A percentile compares a stretch with the other conserved stretches of the same genome.
Conservation (phyloP, 805 yeast genomes). For the Blastobotrys chiropterorum region DNA sequence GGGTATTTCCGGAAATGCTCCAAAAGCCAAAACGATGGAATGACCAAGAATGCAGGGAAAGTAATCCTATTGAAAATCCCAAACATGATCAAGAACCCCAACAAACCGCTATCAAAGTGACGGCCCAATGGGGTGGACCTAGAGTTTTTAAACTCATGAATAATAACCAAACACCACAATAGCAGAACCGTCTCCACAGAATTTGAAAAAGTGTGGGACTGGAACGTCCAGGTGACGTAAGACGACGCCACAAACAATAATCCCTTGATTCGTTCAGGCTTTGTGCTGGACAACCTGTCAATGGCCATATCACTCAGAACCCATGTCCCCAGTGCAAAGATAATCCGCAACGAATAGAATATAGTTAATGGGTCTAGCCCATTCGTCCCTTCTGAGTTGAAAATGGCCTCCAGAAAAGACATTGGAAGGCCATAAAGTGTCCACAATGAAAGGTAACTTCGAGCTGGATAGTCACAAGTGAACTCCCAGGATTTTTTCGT, state of each 20-base stretch:
- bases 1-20: constrained; percentile 37
- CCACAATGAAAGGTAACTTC: constrained; percentile 68
- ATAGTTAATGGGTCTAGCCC: constrained; percentile 41
- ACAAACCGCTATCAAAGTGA: constrained; percentile 34
- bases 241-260: constrained; percentile 43
- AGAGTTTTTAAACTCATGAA: constrained; percentile 33
- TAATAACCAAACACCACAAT: constrained; percentile 43
- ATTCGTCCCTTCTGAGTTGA: constrained; percentile 17
- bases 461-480: constrained; percentile 45
- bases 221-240: constrained; percentile 72
- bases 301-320: constrained; percentile 37
- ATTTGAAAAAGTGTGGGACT: constrained; percentile 86
- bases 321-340: constrained; percentile 36
- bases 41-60: constrained; percentile 62
- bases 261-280: constrained; percentile 39
- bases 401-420: constrained; percentile 33
- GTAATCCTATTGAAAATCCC: constrained; percentile 86
- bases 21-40: constrained; percentile 51
- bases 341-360: constrained; percentile 50
- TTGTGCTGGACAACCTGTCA: constrained; percentile 42
- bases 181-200: constrained; percentile 58
- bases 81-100: constrained; percentile 49
- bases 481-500: constrained; percentile 82
- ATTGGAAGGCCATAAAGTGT: constrained; percentile 61
- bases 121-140: constrained; percentile 22